Percentiles rank a stretch among this genome's conserved stretches.
Evolutionary conservation across 495 filamentous ascomycete genomes (phyloP).

Genomic region (Hyphodiscus hymeniophilus): DNA sequence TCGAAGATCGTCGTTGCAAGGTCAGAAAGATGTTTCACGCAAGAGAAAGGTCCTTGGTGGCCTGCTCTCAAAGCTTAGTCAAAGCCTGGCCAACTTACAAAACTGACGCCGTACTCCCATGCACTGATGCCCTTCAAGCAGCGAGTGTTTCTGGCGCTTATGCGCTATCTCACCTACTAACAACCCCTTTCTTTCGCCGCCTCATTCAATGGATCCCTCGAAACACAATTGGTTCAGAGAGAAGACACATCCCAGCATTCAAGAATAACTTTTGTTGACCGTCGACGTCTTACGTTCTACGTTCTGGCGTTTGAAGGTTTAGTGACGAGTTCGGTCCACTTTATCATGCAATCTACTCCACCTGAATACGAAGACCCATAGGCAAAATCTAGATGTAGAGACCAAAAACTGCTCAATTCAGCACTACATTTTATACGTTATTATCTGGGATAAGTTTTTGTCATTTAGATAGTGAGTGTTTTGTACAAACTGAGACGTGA

Average conservation of each 20-base stretch:
- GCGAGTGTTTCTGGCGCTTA: conserved; percentile 11
- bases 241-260: background rate
- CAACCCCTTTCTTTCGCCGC: conserved; percentile 4
- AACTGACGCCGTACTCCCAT: conserved; percentile 4
- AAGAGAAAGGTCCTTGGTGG: background rate
- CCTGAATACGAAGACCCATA: background rate
- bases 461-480: too few relatives aligned
- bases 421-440: too few relatives aligned
- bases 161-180: background rate
- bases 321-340: conserved; percentile 1
- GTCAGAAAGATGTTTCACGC: background rate
- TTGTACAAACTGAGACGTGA: too few relatives aligned
- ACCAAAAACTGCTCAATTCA: background rate
- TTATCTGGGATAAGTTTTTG: too few relatives aligned
- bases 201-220: background rate
- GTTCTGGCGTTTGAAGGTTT: too few relatives aligned
- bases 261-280: too few relatives aligned
- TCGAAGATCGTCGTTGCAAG: background rate
- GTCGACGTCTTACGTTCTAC: background rate
- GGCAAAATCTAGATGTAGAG: background rate
- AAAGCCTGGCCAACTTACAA: conserved; percentile 1
- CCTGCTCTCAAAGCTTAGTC: conserved; percentile 1
- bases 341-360: background rate
- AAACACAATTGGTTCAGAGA: too few relatives aligned
- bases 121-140: conserved; percentile 5